Evolutionary conservation across 345 rosid genomes (phyloP).

Genomic region (Carallia pectinifolia): DNA sequence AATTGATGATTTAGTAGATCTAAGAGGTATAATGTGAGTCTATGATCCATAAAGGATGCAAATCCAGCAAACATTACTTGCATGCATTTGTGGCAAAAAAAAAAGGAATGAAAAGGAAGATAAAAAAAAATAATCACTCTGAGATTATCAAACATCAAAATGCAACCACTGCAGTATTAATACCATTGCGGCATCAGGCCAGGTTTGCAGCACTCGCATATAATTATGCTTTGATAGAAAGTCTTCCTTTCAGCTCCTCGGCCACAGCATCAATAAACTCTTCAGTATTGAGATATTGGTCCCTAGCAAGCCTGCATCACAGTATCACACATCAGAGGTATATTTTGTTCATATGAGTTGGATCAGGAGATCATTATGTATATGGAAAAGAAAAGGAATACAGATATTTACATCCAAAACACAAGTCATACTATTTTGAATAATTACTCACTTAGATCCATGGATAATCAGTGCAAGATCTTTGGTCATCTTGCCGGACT

Average conservation of each 20-base stretch:
- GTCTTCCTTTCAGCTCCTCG: constrained; percentile 59
- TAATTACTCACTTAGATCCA: constrained; percentile 60
- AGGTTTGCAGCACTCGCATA: background rate
- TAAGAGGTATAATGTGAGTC: too few relatives aligned
- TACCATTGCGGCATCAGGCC: background rate
- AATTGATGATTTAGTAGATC: too few relatives aligned
- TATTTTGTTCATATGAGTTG: background rate
- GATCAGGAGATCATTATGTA: background rate
- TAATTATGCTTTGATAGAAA: constrained; percentile 39
- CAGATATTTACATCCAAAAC: background rate
- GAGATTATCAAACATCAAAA: too few relatives aligned
- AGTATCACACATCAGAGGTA: constrained; percentile 1
- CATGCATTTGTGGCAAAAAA: too few relatives aligned
- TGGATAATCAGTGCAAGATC: constrained; percentile 90
- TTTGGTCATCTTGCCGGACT: constrained; percentile 97
- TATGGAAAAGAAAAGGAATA: background rate
- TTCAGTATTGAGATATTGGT: constrained; percentile 78
- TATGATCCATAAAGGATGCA: too few relatives aligned
- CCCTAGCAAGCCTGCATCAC: constrained; percentile 61
- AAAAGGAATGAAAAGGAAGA: too few relatives aligned
- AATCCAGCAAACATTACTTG: too few relatives aligned
- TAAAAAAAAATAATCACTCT: too few relatives aligned
- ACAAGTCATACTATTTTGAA: background rate
- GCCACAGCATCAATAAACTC: constrained; percentile 98
- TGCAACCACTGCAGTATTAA: background rate